These are phyloP conservation scores for Candida tropicalis DNA, from an alignment of 1,139 yeast species.

Conservation along the genomic window DNA sequence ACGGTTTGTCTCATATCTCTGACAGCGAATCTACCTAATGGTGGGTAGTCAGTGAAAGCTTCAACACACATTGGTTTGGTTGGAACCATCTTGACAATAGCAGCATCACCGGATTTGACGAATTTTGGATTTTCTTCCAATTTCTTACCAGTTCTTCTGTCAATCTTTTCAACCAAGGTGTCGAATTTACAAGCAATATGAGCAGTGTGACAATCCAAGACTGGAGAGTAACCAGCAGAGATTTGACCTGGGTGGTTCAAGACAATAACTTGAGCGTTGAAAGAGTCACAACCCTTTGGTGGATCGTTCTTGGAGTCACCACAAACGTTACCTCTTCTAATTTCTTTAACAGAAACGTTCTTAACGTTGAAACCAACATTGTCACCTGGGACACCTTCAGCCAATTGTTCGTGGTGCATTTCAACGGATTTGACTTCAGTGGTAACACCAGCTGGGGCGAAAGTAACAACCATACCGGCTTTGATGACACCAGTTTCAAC, in stretches of 20 bases:
- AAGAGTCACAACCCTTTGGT: slow-evolving; percentile 79
- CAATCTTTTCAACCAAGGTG: slow-evolving; percentile 83
- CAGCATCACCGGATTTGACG: slow-evolving; percentile 94
- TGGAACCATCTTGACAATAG: slow-evolving; percentile 88
- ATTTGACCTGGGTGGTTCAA: slow-evolving; percentile 95
- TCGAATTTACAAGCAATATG: slow-evolving; percentile 94
- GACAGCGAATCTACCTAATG: slow-evolving; percentile 98
- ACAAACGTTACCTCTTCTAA: slow-evolving; percentile 94
- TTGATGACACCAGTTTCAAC: slow-evolving; percentile 91
- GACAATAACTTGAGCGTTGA: slow-evolving; percentile 89
- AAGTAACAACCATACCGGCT: slow-evolving; percentile 89
- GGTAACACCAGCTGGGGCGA: slow-evolving; percentile 92
- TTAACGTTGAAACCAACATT: slow-evolving; percentile 94
- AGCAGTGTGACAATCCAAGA: slow-evolving; percentile 92
- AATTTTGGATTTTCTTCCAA: slow-evolving; percentile 82
- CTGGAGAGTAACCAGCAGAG: slow-evolving; percentile 93
- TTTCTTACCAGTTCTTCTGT: slow-evolving; percentile 92
- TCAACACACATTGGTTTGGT: slow-evolving; percentile 98
- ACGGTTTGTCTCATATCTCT: slow-evolving; percentile 99
- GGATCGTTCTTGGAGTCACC: slow-evolving; percentile 97
- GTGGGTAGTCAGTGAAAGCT: slow-evolving; percentile 97
- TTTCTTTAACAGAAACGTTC: slow-evolving; percentile 92
- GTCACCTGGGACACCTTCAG: slow-evolving; percentile 91
- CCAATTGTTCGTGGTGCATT: slow-evolving; percentile 90
- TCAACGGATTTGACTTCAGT: slow-evolving; percentile 93